phyloP scores from a whole-genome alignment of 2,329 filamentous ascomycete genomes.

The Diaporthe caulivora region DNA sequence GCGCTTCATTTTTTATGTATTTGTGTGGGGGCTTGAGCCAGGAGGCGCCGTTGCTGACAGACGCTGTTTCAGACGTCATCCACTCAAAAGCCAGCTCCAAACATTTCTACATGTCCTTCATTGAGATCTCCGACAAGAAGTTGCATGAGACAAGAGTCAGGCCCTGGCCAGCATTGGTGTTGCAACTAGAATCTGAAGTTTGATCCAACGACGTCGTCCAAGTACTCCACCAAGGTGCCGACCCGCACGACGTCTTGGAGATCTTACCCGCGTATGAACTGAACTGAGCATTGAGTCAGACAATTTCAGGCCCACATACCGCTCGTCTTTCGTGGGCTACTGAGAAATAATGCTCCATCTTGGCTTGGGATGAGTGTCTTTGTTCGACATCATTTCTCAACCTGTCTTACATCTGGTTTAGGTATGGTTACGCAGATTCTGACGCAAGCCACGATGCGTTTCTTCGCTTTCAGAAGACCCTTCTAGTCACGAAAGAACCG shows the following conservation, averaged over 20 bases:
- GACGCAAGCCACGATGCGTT: neutral
- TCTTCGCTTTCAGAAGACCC: neutral
- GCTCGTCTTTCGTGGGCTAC: neutral
- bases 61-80: slow-evolving; percentile 2
- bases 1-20: no score
- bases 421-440: neutral
- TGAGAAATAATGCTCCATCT: neutral
- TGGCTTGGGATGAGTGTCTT: no score
- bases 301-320: neutral
- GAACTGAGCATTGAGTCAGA: neutral
- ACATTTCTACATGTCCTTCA: neutral
- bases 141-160: slow-evolving; percentile 12
- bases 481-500: neutral
- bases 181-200: neutral
- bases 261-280: neutral
- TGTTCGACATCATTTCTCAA: neutral
- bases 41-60: neutral
- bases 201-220: neutral
- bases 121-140: neutral
- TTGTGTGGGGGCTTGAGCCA: no score
- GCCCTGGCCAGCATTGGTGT: neutral
- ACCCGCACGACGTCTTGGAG: neutral
- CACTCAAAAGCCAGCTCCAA: neutral
- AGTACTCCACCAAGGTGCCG: neutral
- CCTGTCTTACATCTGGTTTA: no score